Conservation (phyloP, 768 basidiomycete species). For the Termitomyces titanicus region DNA sequence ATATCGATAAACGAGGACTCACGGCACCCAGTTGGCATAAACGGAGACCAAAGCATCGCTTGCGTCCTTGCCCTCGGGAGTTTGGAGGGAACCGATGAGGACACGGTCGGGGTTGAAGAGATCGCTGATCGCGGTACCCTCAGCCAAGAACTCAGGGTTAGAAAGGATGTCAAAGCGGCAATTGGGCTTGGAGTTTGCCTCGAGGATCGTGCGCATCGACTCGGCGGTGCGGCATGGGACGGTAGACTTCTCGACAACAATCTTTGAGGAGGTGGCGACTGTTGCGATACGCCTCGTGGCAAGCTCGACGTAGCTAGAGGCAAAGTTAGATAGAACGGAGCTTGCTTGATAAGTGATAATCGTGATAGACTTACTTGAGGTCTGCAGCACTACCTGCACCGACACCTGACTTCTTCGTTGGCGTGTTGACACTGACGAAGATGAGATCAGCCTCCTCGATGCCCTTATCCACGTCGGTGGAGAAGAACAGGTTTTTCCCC, state of each 20-base stretch:
- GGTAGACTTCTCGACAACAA: conserved; percentile 99
- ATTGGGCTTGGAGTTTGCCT: conserved; percentile 92
- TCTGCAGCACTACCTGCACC: conserved; percentile 98
- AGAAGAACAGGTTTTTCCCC: conserved; percentile 96
- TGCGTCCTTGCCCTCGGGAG: conserved; percentile 78
- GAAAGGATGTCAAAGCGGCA: conserved; percentile 97
- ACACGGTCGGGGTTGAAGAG: conserved; percentile 91
- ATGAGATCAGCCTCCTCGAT: conserved; percentile 96
- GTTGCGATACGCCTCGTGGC: conserved; percentile 95
- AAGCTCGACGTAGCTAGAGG: conserved; percentile 85
- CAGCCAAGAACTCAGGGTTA: conserved; percentile 98
- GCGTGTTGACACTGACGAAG: conserved; percentile 98
- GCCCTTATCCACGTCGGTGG: conserved; percentile 88
- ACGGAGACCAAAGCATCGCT: conserved; percentile 73
- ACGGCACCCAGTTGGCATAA: conserved; percentile 97
- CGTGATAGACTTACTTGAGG: conserved; percentile 64
- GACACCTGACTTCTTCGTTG: conserved; percentile 97
- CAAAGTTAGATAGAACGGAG: not conserved
- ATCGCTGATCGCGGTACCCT: conserved; percentile 93
- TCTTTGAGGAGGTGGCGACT: conserved; percentile 88
- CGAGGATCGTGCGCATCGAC: conserved; percentile 98
- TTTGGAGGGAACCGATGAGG: conserved; percentile 93
- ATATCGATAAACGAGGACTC: conserved; percentile 29
- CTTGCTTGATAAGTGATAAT: not conserved
- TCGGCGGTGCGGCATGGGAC: conserved; percentile 98